Conservation (phyloP, 2,329 filamentous ascomycete species). For the Beauveria medogensis region DNA sequence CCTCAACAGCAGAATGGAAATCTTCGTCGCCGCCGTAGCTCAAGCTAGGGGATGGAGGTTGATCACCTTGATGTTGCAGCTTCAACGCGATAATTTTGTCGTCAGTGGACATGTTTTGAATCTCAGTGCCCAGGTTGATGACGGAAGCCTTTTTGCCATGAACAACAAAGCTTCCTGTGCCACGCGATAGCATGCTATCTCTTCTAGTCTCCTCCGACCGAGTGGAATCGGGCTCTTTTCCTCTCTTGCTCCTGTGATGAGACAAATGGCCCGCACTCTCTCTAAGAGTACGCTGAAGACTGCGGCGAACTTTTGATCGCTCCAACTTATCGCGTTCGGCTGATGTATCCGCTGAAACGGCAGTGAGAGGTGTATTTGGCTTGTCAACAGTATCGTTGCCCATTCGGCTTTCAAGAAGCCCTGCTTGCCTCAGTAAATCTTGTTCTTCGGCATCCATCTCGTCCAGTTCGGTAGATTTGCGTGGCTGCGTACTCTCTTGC, state of each 20-base stretch:
- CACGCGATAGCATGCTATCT: conserved; percentile 66
- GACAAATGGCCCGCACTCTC: conserved; percentile 63
- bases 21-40: conserved; percentile 37
- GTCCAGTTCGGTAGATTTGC: conserved; percentile 22
- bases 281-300: conserved; percentile 80
- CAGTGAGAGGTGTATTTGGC: conserved; percentile 27
- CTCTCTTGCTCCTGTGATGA: conserved; percentile 65
- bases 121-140: conserved; percentile 90
- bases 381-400: conserved; percentile 24
- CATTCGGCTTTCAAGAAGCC: conserved; percentile 44
- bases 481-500: conserved; percentile 12
- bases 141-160: conserved; percentile 98
- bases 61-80: conserved; percentile 34
- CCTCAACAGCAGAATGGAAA: conserved; percentile 43
- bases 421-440: conserved; percentile 58
- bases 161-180: conserved; percentile 84
- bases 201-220: conserved; percentile 32
- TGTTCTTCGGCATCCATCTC: conserved; percentile 60
- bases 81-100: conserved; percentile 62
- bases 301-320: conserved; percentile 67
- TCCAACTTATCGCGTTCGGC: conserved; percentile 44
- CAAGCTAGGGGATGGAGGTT: conserved; percentile 27
- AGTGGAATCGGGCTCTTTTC: conserved; percentile 47
- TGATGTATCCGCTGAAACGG: conserved; percentile 26
- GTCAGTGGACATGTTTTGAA: conserved; percentile 68